Conservation (phyloP, 371 early-diverging fungal genomes). For the Rhizopus arrhizus region DNA sequence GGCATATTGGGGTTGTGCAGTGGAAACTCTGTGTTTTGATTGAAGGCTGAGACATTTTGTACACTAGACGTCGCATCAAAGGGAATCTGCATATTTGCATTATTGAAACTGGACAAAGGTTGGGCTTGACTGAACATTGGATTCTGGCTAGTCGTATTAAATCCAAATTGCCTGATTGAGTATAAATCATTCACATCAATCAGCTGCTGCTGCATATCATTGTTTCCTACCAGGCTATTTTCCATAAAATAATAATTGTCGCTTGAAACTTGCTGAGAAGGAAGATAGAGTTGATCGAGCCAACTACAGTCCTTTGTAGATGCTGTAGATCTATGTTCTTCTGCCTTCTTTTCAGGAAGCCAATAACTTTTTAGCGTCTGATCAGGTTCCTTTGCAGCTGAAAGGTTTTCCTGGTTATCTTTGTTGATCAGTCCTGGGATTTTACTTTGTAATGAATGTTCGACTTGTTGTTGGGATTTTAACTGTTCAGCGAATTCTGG, state of each 20-base stretch:
- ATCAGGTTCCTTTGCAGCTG: neutral
- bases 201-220: neutral
- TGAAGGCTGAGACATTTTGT: too few species aligned
- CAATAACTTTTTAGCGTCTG: neutral
- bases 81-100: neutral
- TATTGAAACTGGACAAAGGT: neutral
- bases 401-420: neutral
- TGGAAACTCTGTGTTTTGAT: too few species aligned
- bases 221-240: neutral
- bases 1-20: neutral
- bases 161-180: conserved; percentile 26
- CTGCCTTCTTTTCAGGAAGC: too few species aligned
- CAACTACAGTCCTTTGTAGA: conserved; percentile 7
- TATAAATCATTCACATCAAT: conserved; percentile 2
- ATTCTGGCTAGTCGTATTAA: neutral
- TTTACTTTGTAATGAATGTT: neutral
- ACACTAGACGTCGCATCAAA: neutral
- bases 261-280: conserved; percentile 2
- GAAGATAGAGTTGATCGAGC: conserved; percentile 17
- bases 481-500: conserved; percentile 8
- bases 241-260: neutral
- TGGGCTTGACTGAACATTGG: neutral
- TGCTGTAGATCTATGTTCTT: neutral
- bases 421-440: neutral
- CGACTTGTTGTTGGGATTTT: neutral